Evolutionary conservation across 306 rosid genomes (phyloP), one percentile per base, ranked within the genome.

Genomic region (Elaeagnus macrophylla): DNA sequence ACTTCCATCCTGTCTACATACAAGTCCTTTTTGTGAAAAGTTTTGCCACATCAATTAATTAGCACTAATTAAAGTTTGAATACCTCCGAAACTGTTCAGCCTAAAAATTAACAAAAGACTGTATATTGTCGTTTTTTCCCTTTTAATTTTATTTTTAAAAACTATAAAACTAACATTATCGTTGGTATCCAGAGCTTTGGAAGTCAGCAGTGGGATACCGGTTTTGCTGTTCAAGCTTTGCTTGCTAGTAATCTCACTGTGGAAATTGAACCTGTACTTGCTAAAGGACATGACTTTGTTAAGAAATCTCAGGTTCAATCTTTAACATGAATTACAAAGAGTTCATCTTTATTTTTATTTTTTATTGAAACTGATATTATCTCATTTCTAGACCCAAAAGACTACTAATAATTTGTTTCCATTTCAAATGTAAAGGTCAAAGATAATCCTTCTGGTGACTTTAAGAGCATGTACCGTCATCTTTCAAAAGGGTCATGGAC

Each of bases 401-500:
- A n/a, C n/a, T n/a, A n/a, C 32, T 20, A 20, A 20, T 20, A 20
- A 20, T 20, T 20, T 20, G 32, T 20, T 5, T 50, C 39, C 8
- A 20, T 7, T 20, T 20, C 3, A 16, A 37, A 54, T 20, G 12
- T 9, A 32, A 18, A 82, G 90, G 83, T 77, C 9, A 75, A 56
- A 10, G 81, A 83, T 25, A 75, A 83, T 39, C 87, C 93, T 62
- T 48, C 36, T 0, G 86, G 86, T 20, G 77, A 80, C 56, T 83
- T 80, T 55, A 70, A 60, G 56, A 68, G 77, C 35, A 84, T 84
- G 93, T 12, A 59, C 60, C 83, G 83, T 51, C 81, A 80, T 66
- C 80, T 75, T 61, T 80, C 85, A n/a, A 84, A 80, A 68, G 93
- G 93, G 5, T 62, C 93, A 7, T 84, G 93, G 93, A 78, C 93